These are phyloP conservation scores for Neltuma alba DNA, from an alignment of 306 rosid species.

Conservation along the genomic window DNA sequence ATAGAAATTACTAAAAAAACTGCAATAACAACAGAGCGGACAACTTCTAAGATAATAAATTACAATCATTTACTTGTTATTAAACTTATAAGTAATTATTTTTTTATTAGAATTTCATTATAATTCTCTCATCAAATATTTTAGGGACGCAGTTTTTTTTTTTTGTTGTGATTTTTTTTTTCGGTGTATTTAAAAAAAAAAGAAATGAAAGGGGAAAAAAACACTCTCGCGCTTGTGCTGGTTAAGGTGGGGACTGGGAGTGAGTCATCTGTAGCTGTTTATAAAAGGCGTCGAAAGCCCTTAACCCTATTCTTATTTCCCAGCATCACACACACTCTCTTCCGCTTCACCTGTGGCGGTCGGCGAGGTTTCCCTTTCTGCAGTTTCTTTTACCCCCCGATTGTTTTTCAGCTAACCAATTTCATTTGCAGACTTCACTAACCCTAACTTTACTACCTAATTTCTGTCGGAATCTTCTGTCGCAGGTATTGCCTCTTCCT, in stretches of 20 bases:
- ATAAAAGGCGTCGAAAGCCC: not conserved
- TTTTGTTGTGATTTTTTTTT: too few relatives aligned
- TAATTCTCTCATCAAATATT: too few relatives aligned
- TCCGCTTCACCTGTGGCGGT: not conserved
- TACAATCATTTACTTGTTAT: too few relatives aligned
- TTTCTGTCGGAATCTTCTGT: slow-evolving; percentile 24
- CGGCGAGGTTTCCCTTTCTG: slow-evolving; percentile 43
- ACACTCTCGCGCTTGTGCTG: not conserved
- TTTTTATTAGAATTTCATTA: too few relatives aligned
- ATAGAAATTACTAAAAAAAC: too few relatives aligned
- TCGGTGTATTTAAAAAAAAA: too few relatives aligned
- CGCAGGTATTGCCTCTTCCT: slow-evolving; percentile 47
- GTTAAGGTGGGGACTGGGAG: not conserved
- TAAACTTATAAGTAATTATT: too few relatives aligned
- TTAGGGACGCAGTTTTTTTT: too few relatives aligned
- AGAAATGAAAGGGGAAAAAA: too few relatives aligned
- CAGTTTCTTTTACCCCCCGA: slow-evolving; percentile 32
- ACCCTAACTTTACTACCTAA: slow-evolving; percentile 40
- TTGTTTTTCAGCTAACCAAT: slow-evolving; percentile 72
- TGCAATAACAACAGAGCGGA: too few relatives aligned
- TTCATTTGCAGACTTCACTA: slow-evolving; percentile 77
- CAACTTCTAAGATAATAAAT: too few relatives aligned
- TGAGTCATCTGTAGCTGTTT: not conserved
- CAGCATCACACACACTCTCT: not conserved
- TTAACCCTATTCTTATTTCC: slow-evolving; percentile 36